A percentile compares a stretch with the other conserved stretches of the same genome.
Conservation (phyloP, 1,284 basidiomycete species). For the Rhodofomes roseus region DNA sequence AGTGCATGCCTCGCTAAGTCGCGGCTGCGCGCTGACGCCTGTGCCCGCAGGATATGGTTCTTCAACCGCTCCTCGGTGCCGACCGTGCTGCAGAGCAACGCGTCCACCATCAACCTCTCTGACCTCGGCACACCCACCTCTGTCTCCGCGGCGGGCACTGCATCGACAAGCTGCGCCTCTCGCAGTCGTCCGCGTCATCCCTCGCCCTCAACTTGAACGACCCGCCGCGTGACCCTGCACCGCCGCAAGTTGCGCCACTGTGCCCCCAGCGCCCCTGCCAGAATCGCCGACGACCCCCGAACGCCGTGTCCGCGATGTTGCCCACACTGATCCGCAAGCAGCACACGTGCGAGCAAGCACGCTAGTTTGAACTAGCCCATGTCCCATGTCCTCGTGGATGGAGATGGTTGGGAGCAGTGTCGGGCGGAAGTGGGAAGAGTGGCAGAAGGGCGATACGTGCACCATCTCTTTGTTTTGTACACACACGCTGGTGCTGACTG, state of each 20-base stretch:
- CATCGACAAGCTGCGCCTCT: constrained; percentile 33
- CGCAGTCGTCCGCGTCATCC: constrained; percentile 40
- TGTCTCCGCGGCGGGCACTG: constrained; percentile 33
- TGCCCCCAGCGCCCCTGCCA: constrained; percentile 8
- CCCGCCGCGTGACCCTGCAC: constrained; percentile 22
- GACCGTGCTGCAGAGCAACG: constrained; percentile 45
- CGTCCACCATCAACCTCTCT: constrained; percentile 56
- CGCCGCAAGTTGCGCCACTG: constrained; percentile 29
- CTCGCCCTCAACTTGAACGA: constrained; percentile 40
- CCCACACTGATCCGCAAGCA: not conserved
- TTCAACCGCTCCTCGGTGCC: constrained; percentile 63
- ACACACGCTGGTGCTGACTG: not conserved
- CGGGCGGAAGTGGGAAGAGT: constrained; percentile 58
- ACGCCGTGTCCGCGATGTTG: not conserved
- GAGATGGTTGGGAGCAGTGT: constrained; percentile 40
- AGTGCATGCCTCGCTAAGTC: constrained; percentile 18
- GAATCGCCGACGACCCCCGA: constrained; percentile 4
- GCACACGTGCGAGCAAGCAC: constrained; percentile 12
- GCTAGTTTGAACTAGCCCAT: constrained; percentile 13
- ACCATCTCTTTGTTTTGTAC: constrained; percentile 21
- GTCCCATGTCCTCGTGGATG: constrained; percentile 39
- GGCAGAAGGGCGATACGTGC: constrained; percentile 53
- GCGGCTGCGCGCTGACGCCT: not conserved
- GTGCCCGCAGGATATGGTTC: too few relatives aligned
- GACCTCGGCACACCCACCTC: constrained; percentile 59